Conservation (phyloP, 176 grass and related monocot species). For the Saccharum spontaneum region DNA sequence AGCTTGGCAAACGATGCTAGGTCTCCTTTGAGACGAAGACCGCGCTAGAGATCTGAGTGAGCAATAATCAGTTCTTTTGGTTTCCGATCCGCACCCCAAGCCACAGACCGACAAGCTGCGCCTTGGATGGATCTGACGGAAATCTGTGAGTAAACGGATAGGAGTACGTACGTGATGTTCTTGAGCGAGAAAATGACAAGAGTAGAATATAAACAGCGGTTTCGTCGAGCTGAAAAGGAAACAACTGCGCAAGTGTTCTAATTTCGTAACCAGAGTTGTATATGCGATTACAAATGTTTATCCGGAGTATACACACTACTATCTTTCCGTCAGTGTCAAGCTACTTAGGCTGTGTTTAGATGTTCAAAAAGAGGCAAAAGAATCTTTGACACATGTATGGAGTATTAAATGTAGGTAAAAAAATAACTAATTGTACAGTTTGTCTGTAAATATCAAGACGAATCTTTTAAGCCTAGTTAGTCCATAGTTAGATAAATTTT, state of each 20-base stretch:
- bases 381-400: too few relatives aligned
- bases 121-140: neutral
- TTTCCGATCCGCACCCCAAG: too few relatives aligned
- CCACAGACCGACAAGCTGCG: neutral
- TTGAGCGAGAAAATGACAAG: neutral
- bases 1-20: neutral
- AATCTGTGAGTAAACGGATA: neutral
- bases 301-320: neutral
- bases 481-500: too few relatives aligned
- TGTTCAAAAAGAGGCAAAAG: too few relatives aligned
- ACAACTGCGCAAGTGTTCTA: neutral
- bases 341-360: too few relatives aligned
- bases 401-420: too few relatives aligned
- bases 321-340: neutral
- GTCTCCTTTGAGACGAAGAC: neutral
- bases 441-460: too few relatives aligned
- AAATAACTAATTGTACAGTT: too few relatives aligned
- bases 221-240: neutral
- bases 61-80: neutral
- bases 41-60: neutral
- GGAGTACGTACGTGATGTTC: neutral
- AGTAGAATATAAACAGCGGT: too few relatives aligned
- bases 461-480: too few relatives aligned
- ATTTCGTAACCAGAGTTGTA: neutral
- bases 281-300: neutral